Percentiles rank a stretch among this genome's conserved stretches.
Conservation (phyloP, 768 basidiomycete species). For the Rhodotorula kratochvilovae region DNA sequence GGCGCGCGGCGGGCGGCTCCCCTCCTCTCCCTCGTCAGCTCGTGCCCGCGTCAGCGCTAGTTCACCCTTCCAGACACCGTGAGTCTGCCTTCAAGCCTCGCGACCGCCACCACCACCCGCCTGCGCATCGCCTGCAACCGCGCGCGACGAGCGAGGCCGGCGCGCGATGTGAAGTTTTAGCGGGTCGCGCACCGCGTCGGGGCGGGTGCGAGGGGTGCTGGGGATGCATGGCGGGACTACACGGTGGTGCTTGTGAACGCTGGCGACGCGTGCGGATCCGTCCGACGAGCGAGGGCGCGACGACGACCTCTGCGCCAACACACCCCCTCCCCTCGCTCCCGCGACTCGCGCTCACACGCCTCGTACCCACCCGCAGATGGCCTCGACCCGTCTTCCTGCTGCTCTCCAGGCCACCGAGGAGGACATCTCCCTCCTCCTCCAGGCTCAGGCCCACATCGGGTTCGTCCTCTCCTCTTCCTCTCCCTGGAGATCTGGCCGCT, state of each 20-base stretch:
- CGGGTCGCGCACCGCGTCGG: no score
- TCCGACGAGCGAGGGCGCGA: no score
- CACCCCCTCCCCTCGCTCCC: no score
- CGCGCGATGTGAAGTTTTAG: background rate
- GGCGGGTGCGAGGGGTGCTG: background rate
- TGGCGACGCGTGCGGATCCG: no score
- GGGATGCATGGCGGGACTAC: background rate
- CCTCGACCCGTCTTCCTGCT: slow-evolving; percentile 70
- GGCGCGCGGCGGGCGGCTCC: background rate
- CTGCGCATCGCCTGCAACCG: background rate
- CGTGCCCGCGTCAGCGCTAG: background rate
- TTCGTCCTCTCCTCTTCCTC: background rate
- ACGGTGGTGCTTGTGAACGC: no score
- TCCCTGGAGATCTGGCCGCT: background rate
- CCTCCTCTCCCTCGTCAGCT: background rate
- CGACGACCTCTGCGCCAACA: no score
- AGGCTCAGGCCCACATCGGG: slow-evolving; percentile 90
- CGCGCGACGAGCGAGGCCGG: background rate
- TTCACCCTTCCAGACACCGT: slow-evolving; percentile 5
- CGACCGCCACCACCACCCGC: background rate
- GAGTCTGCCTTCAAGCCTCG: background rate
- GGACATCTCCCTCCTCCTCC: slow-evolving; percentile 89
- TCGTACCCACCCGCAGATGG: slow-evolving; percentile 15
- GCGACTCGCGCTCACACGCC: background rate
- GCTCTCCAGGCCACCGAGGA: slow-evolving; percentile 91